Base-by-base conservation (phyloP, 306 rosid genomes). In the Clitoria ternatea region DNA sequence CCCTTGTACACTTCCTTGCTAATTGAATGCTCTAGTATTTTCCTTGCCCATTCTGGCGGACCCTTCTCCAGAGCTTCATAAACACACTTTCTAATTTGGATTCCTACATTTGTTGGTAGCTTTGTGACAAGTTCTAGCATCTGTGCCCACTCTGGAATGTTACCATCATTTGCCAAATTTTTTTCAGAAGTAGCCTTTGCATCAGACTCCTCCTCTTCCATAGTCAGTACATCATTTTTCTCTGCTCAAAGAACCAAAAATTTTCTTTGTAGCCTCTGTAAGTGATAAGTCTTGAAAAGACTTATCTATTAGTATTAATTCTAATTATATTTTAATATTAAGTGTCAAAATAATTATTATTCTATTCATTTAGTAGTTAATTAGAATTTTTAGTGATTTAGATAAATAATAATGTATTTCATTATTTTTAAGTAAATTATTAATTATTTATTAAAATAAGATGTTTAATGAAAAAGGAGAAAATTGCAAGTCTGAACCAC, bases 1-100 rank as follows among this genome's bases (percentile, higher is more conserved):
- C 99, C 97, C 85, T 95, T 95, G 78, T 95, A 95, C 72, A 95
- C 97, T 72, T 88, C 96, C 89, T 87, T 95, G 66, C 99, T 95
- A 78, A 95, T 91, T 18, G 99, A 95, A 80, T 79, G 99, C 72
- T 86, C 85, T 84, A 95, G 70, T 43, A 61, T 85, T 79, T 86
- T 80, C 81, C 59, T 91, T 1, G 96, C 99, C 99, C 99, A 95
- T 37, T 95, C 99, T 4, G 99, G 99, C 2, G 99, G 99, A 78
- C 79, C 62, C 86, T 76, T 89, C 0, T 11, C 81, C 79, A 95
- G 76, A 48, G 99, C 96, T 8, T 91, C 97, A 72, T 91, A 67
- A 55, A 95, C 96, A 79, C 99, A 95, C 87, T 80, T 95, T 69
- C 99, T 83, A 70, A 95, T 95, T 85, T 97, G 88, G 35, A 97